Conservation (phyloP, 192 early-diverging fungal genomes). For the Podila epicladia region DNA sequence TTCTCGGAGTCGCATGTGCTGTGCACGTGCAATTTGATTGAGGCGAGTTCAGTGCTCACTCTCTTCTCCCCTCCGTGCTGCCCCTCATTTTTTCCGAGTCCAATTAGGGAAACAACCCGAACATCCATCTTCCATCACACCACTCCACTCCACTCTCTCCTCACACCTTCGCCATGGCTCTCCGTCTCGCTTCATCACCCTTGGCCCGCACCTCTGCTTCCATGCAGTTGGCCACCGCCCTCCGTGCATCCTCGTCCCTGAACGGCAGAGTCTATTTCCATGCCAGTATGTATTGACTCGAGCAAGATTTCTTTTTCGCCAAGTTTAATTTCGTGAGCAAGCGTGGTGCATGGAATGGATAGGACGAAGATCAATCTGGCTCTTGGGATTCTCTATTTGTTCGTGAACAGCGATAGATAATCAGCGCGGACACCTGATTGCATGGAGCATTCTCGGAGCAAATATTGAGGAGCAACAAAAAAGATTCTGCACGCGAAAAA, state of each 20-base stretch:
- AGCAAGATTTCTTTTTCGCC: neutral
- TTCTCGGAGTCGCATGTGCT: slow-evolving; percentile 2
- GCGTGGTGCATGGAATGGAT: no score
- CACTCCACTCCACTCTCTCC: slow-evolving; percentile 12
- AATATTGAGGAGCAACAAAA: neutral
- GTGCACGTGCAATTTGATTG: slow-evolving; percentile 6
- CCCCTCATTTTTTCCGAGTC: neutral
- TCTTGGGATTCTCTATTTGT: neutral
- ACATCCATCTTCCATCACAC: slow-evolving; percentile 1
- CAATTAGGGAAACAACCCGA: neutral
- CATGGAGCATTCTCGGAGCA: neutral
- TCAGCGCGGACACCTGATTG: neutral
- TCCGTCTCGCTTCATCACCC: slow-evolving; percentile 40
- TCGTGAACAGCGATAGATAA: neutral
- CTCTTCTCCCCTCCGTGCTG: neutral
- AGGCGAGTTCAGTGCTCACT: neutral
- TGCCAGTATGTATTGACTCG: slow-evolving; percentile 23
- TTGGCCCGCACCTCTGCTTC: slow-evolving; percentile 33
- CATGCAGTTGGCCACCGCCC: slow-evolving; percentile 30
- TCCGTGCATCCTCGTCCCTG: slow-evolving; percentile 31
- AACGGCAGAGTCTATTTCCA: slow-evolving; percentile 48
- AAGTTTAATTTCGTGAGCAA: no score
- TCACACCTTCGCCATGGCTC: slow-evolving; percentile 26
- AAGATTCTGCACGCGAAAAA: slow-evolving; percentile 1
- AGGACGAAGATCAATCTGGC: neutral